Conservation (phyloP, 2,329 filamentous ascomycete species). For the Sarocladium brachiariae region DNA sequence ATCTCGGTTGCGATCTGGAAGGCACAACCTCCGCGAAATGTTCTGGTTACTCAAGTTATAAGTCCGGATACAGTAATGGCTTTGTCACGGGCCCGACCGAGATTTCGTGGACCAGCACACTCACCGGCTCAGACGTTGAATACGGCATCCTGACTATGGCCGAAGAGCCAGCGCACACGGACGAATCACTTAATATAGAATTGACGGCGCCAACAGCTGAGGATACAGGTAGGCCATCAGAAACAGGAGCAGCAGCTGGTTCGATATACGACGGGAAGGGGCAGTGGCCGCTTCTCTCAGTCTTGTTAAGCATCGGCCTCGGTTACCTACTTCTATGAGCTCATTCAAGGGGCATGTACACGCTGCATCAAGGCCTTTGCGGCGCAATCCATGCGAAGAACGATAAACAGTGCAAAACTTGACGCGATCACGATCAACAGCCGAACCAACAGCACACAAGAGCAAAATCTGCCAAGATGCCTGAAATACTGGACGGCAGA, state of each 20-base stretch:
- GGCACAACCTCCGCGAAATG: conserved; percentile 39
- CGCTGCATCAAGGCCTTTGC: no score
- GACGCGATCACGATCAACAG: conserved; percentile 4
- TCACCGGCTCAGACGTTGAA: conserved; percentile 31
- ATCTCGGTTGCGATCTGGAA: conserved; percentile 35
- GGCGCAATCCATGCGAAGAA: no score
- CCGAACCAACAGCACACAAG: neutral
- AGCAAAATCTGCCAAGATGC: neutral
- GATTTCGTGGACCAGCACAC: conserved; percentile 37
- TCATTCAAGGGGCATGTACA: neutral
- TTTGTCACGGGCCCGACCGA: conserved; percentile 35
- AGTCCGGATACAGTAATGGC: conserved; percentile 30
- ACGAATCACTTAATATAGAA: conserved; percentile 19
- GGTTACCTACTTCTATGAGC: neutral
- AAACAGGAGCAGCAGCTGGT: neutral
- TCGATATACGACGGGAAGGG: neutral
- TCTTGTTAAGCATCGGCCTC: neutral
- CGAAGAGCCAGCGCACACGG: conserved; percentile 26
- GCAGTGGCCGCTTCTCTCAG: neutral
- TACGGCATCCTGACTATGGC: conserved; percentile 40
- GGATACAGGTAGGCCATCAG: neutral
- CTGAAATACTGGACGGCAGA: neutral
- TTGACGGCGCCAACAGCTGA: conserved; percentile 9
- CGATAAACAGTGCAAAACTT: neutral
- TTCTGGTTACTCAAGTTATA: conserved; percentile 40